Conservation (phyloP, 2,329 filamentous ascomycete genomes). For the Incumbomyces lentus region DNA sequence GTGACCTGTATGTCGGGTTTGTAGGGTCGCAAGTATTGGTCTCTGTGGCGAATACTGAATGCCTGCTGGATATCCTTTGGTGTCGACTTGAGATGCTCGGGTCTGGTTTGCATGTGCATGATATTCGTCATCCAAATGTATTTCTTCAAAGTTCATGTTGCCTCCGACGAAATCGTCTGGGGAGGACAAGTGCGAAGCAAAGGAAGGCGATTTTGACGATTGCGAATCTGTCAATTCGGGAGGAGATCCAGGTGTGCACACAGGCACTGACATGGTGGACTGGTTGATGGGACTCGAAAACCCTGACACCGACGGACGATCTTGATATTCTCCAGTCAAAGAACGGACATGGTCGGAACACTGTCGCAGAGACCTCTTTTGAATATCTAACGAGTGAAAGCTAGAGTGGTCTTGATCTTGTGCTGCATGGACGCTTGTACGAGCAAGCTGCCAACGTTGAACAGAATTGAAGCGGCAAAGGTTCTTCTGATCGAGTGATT, state of each 20-base stretch:
- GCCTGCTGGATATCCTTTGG: background rate
- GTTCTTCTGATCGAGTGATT: background rate
- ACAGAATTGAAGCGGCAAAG: too few relatives aligned
- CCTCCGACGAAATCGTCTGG: slow-evolving; percentile 49
- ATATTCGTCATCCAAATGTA: slow-evolving; percentile 66
- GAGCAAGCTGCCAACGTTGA: too few relatives aligned
- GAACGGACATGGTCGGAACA: too few relatives aligned
- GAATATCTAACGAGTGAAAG: too few relatives aligned
- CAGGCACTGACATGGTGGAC: slow-evolving; percentile 26
- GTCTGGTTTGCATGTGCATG: slow-evolving; percentile 21
- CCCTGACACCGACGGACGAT: background rate
- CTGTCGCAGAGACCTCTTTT: too few relatives aligned
- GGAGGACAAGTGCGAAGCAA: slow-evolving; percentile 68
- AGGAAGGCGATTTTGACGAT: slow-evolving; percentile 76
- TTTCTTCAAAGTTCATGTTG: slow-evolving; percentile 82
- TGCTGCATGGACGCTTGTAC: too few relatives aligned
- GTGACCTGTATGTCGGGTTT: background rate
- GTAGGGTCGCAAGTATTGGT: slow-evolving; percentile 3
- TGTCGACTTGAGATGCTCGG: background rate
- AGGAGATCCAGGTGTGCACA: slow-evolving; percentile 53
- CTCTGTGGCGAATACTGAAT: background rate
- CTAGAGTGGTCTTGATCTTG: too few relatives aligned
- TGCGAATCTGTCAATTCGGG: slow-evolving; percentile 75
- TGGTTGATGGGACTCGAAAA: slow-evolving; percentile 6
- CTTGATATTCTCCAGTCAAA: background rate